Evolutionary conservation across 768 basidiomycete species (phyloP), one percentile per base, ranked within the genome.

Genomic region (Roridomyces roridus): DNA sequence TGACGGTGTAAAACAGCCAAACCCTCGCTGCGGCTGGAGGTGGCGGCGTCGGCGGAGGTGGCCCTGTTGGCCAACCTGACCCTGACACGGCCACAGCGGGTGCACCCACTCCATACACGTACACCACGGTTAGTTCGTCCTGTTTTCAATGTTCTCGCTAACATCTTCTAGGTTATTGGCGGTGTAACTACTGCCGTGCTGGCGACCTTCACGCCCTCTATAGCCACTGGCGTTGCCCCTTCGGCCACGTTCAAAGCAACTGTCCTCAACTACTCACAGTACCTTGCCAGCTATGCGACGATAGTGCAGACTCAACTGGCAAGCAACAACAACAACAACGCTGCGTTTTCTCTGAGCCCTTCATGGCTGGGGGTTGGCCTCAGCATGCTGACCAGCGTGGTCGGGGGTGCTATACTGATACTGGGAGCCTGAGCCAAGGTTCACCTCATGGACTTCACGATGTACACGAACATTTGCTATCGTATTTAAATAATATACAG

Each of bases 151-250:
- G 40, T 8, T 8, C 8, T 25, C 25, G 21, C 26, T 46, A 10
- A 24, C n/a, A 15, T 14, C 21, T n/a, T 21, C 15, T n/a, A 24
- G 25, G 20, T 59, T 18, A 53, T 48, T 23, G 11, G 8, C 1
- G 61, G 61, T 9, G 23, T 23, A 2, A 63, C 57, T 0, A 48
- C 14, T 4, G n/a, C 36, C 0, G 61, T 63, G 2, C 18, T 49
- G 14, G 56, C 61, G 10, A 59, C 57, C 1, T 63, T 63, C 20
- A 59, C 57, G 11, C 61, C 61, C 3, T 58, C 61, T 1, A 29
- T 63, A 6, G 49, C 57, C 21, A 48, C 53, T 11, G 52, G 48
- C 24, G 31, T 55, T 28, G 14, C 25, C 28, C 48, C 50, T 17
- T 48, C 48, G 1, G 15, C 17, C 9, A 63, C 61, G 6, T 63